Evolutionary conservation across 1,284 basidiomycete genomes (phyloP), one percentile per base, ranked within the genome.

Genomic region (Heterobasidion parviporum): DNA sequence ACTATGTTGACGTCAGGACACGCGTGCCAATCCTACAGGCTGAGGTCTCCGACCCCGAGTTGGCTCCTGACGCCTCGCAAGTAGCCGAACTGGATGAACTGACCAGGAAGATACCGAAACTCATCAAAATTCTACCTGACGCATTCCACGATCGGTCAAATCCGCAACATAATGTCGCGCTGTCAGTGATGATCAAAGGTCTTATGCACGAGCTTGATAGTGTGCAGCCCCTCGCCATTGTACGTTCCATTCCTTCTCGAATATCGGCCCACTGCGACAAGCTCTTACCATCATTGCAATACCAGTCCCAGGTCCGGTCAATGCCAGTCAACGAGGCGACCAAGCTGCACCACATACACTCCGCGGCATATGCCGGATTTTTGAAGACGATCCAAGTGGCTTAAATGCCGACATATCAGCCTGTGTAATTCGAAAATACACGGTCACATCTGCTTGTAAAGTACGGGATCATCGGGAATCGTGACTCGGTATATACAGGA

Each of bases 91-190:
- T 89, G 2, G 81, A 87, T 3, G 77, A 80, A 8, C 71, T 92
- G 5, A 72, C 77, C 0, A 77, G 81, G 38, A 73, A 71, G 33
- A 75, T 89, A 47, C 87, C 89, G 1, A 82, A 79, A 62, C 73
- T 92, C 16, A 80, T 94, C 53, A 76, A 78, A 7, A 71, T 87
- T 26, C 70, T 94, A 1, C 90, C 92, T 0, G 85, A 89, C 55
- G 73, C 91, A 2, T 69, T 87, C 34, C 73, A 78, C 52, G 72
- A 80, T 58, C 75, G 77, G 14, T 68, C 72, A 20, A 82, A 89
- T 61, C 68, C 77, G 15, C 76, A 82, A 50, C 86, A 89, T 64
- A 75, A 71, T 52, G 85, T 86, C 10, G 89, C 89, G 1, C 67
- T 89, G 35, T 79, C 84, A 26, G 84, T 86, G 62, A 92, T 92